Evolutionary conservation across 768 basidiomycete species (phyloP), one percentile per base, ranked within the genome.

Genomic region (Dioszegia aurantiaca): DNA sequence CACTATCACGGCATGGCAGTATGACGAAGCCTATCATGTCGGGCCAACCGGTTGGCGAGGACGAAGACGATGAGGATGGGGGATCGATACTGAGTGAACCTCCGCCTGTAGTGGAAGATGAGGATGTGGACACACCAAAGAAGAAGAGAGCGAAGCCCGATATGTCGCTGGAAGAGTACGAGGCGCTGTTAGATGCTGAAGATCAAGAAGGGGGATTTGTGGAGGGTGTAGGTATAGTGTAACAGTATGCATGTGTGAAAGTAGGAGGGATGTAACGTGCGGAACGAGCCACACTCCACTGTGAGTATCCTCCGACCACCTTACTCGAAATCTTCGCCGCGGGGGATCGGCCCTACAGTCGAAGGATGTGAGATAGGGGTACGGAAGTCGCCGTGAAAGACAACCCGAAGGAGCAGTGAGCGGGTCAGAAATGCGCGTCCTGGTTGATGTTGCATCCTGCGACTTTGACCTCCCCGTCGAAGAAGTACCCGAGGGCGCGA

Each of bases 361-460:
- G 48, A 33, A 19, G 41, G 46, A 41, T 23, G 43, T 27, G 43
- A 33, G 21, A 27, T 60, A 45, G 17, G 8, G 26, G 33, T 5
- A 24, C 4, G 26, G 46, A 21, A 24, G n/a, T 17, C 37, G 36
- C 44, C 60, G 49, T 45, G 10, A 36, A 24, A 47, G 48, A 31
- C 31, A 14, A 55, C 3, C 14, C 31, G 48, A 24, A 24, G 31
- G n/a, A n/a, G 11, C 24, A 53, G 19, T 19, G 56, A 54, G 66
- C 55, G 61, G 70, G 62, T 72, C 68, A 72, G 70, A 72, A 67
- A 67, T 63, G 65, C 62, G 63, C 21, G 36, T 53, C 24, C 33
- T 23, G 8, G 14, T 53, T 26, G 21, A 24, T 53, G 1, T 53
- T 23, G 51, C 51, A 53, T 41, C 33, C 37, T 37, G 31, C 33